A percentile compares a stretch with the other conserved stretches of the same genome.
Conservation (phyloP, 306 rosid species). For the Cucumis melo region DNA sequence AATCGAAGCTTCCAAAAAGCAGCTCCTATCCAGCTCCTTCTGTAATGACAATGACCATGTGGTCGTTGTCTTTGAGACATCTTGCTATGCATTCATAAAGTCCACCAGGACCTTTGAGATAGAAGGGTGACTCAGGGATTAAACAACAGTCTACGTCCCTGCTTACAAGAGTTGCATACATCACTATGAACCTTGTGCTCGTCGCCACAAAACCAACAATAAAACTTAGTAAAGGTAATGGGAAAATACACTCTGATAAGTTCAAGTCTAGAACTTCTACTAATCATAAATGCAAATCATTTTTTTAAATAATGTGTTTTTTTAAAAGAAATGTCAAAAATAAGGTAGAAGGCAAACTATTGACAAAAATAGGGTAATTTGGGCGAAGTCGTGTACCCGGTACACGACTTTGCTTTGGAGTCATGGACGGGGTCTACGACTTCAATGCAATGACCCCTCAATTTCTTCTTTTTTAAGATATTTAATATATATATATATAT, state of each 20-base stretch:
- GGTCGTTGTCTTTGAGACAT: conserved; percentile 71
- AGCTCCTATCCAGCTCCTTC: conserved; percentile 99
- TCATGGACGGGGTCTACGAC: no score
- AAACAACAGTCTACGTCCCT: conserved; percentile 97
- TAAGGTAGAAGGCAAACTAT: no score
- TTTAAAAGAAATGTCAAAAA: no score
- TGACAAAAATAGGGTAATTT: no score
- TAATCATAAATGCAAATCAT: no score
- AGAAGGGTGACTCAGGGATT: conserved; percentile 91
- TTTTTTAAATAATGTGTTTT: no score
- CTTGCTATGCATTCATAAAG: conserved; percentile 60
- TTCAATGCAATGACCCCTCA: no score
- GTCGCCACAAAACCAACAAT: neutral
- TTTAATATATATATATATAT: no score
- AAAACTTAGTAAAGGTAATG: neutral
- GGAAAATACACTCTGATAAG: neutral
- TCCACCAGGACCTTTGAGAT: conserved; percentile 90
- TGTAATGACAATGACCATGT: conserved; percentile 91
- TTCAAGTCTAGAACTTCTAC: neutral
- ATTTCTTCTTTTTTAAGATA: no score
- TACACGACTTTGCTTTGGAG: no score
- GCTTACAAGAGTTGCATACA: conserved; percentile 94
- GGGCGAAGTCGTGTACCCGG: no score
- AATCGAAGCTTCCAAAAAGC: conserved; percentile 37
- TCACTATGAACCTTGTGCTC: conserved; percentile 71